Evolutionary conservation across 2,329 filamentous ascomycete species (phyloP), one percentile per base, ranked within the genome.

Genomic region (Venturia carpophila): DNA sequence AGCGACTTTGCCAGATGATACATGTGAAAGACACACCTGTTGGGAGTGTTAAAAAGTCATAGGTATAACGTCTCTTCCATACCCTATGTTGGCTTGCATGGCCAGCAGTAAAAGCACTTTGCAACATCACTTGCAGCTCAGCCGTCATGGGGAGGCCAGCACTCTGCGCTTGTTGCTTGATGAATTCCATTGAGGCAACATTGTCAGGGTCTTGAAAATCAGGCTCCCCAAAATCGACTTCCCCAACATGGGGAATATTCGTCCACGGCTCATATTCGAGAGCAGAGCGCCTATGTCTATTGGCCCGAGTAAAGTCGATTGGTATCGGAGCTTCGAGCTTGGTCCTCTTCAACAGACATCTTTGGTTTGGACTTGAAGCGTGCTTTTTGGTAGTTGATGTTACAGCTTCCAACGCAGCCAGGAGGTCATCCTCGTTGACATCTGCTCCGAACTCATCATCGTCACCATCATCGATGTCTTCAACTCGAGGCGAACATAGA

Each of bases 41-140:
- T 10, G 52, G 52, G 5, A 58, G 52, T 27, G 27, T 58, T 3
- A 58, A 58, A 24, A 58, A 58, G 30, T 58, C 52, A 21, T n/a
- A 58, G 27, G 30, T 37, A 37, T 58, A 58, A 19, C 52, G 27
- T 37, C 52, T 58, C 17, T 37, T 58, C 52, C 52, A 58, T 5
- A 24, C 19, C 19, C 52, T 34, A 19, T 58, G 52, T 17, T 58
- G 52, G 52, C 52, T 58, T 21, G 27, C 27, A 17, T 39, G 30
- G 15, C 52, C 52, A 19, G 52, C 52, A 37, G 19, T 37, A 13
- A 58, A 58, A 58, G 52, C 52, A 58, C 37, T 58, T n/a, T 24
- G 52, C 15, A 37, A n/a, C 19, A 58, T 34, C 9, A 27, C 52
- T 37, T 37, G 27, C 27, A 58, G 5, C n/a, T 58, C 52, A 13